A percentile compares a stretch with the other conserved stretches of the same genome.
phyloP scores from a whole-genome alignment of 2,329 filamentous ascomycete genomes.

The Xylaria sp. region DNA sequence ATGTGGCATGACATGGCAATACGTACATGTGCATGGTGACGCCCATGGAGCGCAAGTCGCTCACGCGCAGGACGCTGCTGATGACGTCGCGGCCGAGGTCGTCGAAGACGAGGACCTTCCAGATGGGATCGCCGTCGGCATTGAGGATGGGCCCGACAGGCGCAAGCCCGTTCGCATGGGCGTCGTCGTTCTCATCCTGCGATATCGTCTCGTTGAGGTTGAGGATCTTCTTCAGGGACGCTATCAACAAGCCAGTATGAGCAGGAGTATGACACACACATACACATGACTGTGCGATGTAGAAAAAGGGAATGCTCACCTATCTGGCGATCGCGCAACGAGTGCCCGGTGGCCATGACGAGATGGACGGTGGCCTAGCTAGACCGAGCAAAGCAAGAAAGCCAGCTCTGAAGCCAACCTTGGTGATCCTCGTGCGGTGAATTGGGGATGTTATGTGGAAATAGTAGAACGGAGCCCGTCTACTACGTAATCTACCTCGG shows the following conservation, averaged over 20 bases:
- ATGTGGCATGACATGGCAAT: constrained; percentile 45
- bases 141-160: constrained; percentile 84
- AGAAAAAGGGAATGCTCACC: constrained; percentile 36
- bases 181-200: constrained; percentile 70
- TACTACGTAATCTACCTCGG: constrained; percentile 21
- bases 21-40: constrained; percentile 98
- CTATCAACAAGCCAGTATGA: constrained; percentile 50
- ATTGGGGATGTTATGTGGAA: too few species aligned
- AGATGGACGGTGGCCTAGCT: constrained; percentile 15
- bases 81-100: constrained; percentile 92
- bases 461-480: not conserved
- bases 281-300: not conserved
- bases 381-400: not conserved
- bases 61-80: constrained; percentile 93
- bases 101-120: constrained; percentile 98
- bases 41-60: constrained; percentile 92
- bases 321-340: constrained; percentile 50
- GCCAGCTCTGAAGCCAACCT: too few species aligned
- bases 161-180: constrained; percentile 71
- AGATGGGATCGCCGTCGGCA: constrained; percentile 90
- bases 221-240: constrained; percentile 92
- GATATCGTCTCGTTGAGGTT: constrained; percentile 85
- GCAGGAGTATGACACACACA: not conserved
- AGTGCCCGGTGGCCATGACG: constrained; percentile 45
- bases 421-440: too few species aligned